Evolutionary conservation across 305 asterid genomes (phyloP).

Genomic region (Fraxinus nigra): DNA sequence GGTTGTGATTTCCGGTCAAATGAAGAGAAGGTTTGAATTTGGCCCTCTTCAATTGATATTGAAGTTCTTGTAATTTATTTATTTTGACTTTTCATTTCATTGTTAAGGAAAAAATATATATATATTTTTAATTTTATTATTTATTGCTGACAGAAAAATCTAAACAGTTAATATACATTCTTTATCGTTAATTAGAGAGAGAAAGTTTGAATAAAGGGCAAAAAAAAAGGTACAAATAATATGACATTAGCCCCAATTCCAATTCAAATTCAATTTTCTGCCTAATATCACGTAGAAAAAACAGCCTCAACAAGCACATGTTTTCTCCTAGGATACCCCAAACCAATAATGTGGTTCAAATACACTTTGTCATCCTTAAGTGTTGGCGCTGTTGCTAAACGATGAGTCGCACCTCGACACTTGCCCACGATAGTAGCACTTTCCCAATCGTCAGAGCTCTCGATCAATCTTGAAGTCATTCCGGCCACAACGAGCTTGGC

Average conservation of each 20-base stretch:
- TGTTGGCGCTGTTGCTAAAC: conserved; percentile 62
- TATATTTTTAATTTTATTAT: too few species aligned
- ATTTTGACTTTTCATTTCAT: background rate
- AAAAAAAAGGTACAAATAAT: background rate
- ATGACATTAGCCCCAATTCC: background rate
- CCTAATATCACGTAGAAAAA: background rate
- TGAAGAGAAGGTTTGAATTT: background rate
- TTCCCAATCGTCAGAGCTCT: conserved; percentile 70
- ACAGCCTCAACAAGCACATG: conserved; percentile 53
- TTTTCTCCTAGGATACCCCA: conserved; percentile 80
- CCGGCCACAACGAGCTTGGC: conserved; percentile 70
- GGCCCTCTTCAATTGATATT: background rate
- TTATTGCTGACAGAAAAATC: too few species aligned
- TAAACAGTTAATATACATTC: too few species aligned
- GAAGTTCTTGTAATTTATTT: background rate
- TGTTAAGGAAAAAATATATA: too few species aligned
- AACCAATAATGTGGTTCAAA: conserved; percentile 55
- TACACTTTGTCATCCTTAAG: conserved; percentile 32
- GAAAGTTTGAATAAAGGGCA: too few species aligned
- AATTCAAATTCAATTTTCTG: background rate
- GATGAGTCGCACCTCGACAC: conserved; percentile 51
- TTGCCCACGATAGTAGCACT: conserved; percentile 51
- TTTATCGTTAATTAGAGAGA: too few species aligned
- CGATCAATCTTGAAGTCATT: conserved; percentile 56
- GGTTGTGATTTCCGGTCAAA: background rate